phyloP scores from a whole-genome alignment of 2,329 filamentous ascomycete species.

The Aspergillus clavatus region DNA sequence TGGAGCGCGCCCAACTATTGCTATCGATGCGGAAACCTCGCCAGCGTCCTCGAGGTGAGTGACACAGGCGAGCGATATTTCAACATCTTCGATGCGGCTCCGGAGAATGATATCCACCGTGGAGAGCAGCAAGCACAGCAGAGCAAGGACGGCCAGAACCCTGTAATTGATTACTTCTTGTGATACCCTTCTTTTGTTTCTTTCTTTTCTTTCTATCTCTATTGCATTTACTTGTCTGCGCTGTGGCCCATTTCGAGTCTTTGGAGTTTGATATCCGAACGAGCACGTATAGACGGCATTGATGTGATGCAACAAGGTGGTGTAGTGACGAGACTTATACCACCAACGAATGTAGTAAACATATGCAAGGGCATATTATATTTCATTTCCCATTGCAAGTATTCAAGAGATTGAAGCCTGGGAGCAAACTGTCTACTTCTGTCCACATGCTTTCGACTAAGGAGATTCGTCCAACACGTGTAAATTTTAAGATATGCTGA shows the following conservation, averaged over 20 bases:
- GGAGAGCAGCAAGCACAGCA: slow-evolving; percentile 69
- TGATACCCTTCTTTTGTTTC: slow-evolving; percentile 42
- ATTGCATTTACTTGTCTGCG: slow-evolving; percentile 8
- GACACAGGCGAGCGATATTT: slow-evolving; percentile 91
- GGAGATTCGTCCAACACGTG: slow-evolving; percentile 26
- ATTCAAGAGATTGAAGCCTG: too few relatives aligned
- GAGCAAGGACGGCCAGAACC: slow-evolving; percentile 64
- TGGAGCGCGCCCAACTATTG: slow-evolving; percentile 98
- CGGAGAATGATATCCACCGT: slow-evolving; percentile 83
- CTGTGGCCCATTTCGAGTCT: slow-evolving; percentile 7
- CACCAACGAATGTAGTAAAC: background rate
- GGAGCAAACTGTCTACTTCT: background rate
- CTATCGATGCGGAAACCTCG: slow-evolving; percentile 94
- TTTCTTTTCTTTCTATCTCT: slow-evolving; percentile 17
- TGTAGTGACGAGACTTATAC: background rate
- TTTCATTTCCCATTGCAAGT: too few relatives aligned
- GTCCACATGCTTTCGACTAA: slow-evolving; percentile 7
- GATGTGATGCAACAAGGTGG: slow-evolving; percentile 5
- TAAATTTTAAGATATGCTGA: slow-evolving; percentile 23
- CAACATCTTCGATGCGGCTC: slow-evolving; percentile 95
- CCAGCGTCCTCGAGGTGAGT: slow-evolving; percentile 92
- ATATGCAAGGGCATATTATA: background rate
- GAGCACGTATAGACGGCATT: slow-evolving; percentile 25
- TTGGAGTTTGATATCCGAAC: slow-evolving; percentile 28
- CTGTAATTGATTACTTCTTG: slow-evolving; percentile 67